Percentiles rank a stretch among this genome's conserved stretches.
Conservation (phyloP, 441 rosid genomes). For the Eutrema salsugineum region DNA sequence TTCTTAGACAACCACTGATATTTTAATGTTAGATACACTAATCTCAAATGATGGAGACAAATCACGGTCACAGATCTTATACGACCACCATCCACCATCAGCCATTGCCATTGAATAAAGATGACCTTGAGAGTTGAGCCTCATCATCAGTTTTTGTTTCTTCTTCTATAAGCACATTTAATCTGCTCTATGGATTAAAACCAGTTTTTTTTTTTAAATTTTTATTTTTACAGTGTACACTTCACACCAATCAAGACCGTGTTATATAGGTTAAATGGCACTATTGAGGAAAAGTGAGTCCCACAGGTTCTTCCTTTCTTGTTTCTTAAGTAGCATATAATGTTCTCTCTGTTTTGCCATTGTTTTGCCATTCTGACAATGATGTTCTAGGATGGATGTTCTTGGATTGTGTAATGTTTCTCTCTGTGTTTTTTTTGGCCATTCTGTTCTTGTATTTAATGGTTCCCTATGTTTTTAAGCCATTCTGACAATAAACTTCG, state of each 20-base stretch:
- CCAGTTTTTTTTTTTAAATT: too few species aligned
- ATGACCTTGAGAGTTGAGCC: slow-evolving; percentile 39
- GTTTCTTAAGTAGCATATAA: background rate
- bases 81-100: slow-evolving; percentile 54
- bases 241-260: too few species aligned
- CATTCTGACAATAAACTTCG: background rate
- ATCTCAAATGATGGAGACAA: background rate
- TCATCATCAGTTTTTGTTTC: too few species aligned
- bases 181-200: too few species aligned
- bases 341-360: too few species aligned
- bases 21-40: background rate
- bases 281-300: slow-evolving; percentile 17
- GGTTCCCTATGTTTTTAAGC: background rate
- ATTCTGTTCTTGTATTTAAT: too few species aligned
- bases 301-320: background rate
- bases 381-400: background rate
- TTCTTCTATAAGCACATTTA: too few species aligned
- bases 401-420: background rate
- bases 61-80: slow-evolving; percentile 9
- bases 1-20: background rate
- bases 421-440: too few species aligned
- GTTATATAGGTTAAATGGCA: slow-evolving; percentile 5
- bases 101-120: slow-evolving; percentile 34
- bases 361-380: too few species aligned
- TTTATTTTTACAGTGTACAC: too few species aligned